phyloP scores from a whole-genome alignment of 2,329 filamentous ascomycete species.

The Colletotrichum australisinense region DNA sequence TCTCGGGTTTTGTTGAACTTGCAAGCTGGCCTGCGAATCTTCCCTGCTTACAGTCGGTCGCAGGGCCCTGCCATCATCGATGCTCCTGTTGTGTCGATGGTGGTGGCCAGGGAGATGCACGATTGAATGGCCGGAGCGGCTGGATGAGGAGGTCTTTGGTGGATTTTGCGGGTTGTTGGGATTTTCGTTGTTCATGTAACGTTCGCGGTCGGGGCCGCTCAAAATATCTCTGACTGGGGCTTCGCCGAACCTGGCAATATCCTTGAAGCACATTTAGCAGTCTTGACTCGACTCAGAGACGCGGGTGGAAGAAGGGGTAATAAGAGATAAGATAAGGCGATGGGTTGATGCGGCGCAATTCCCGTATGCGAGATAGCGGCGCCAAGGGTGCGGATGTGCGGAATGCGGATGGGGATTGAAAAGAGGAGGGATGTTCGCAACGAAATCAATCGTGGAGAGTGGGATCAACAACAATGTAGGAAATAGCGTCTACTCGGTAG shows the following conservation, averaged over 20 bases:
- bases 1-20: slow-evolving; percentile 53
- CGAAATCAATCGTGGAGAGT: slow-evolving; percentile 36
- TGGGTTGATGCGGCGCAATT: slow-evolving; percentile 28
- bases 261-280: slow-evolving; percentile 55
- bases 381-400: slow-evolving; percentile 24
- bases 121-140: slow-evolving; percentile 68
- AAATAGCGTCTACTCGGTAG: not conserved
- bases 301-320: slow-evolving; percentile 22
- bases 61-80: slow-evolving; percentile 72
- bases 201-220: slow-evolving; percentile 76
- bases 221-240: slow-evolving; percentile 79
- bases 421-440: slow-evolving; percentile 11
- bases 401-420: slow-evolving; percentile 24
- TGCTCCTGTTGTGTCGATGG: slow-evolving; percentile 77
- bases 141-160: slow-evolving; percentile 72
- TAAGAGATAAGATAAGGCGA: slow-evolving; percentile 34
- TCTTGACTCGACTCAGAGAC: slow-evolving; percentile 28
- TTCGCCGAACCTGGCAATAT: slow-evolving; percentile 82
- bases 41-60: slow-evolving; percentile 82
- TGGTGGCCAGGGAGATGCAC: slow-evolving; percentile 74
- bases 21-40: slow-evolving; percentile 69
- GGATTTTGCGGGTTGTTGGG: slow-evolving; percentile 57
- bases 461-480: slow-evolving; percentile 5
- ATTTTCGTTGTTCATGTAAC: slow-evolving; percentile 65
- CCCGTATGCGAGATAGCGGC: slow-evolving; percentile 34